Base-by-base conservation (phyloP, 495 filamentous ascomycete genomes). In the Neurospora sublineolata region DNA sequence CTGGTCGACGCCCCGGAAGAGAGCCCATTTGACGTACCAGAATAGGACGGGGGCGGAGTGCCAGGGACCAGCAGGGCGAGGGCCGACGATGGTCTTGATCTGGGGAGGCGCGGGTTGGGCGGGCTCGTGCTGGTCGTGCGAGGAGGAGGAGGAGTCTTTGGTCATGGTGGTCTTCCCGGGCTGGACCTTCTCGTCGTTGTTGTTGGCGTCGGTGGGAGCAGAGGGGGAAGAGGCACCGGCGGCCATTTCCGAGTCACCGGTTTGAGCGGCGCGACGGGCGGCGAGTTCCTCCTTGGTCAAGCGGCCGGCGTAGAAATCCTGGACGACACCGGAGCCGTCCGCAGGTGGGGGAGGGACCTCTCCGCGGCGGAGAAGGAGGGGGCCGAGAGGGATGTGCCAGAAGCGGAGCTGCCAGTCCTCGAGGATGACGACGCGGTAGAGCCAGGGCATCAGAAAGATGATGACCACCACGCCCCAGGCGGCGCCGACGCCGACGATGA, bases 361-460 rank as follows among this genome's bases (percentile, higher is more conserved):
- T 5, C 84, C 80, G 30, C 84, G 86, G 16, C 79, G 79, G 73
- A 85, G 78, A 10, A 91, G 81, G 6, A 88, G 74, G 14, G 87
- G 89, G 2, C 89, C 89, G 3, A 85, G 75, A 46, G 84, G 81
- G 37, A 91, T 77, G 72, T 91, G 85, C 72, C 84, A 91, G 81
- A 85, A 86, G 5, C 81, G 84, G 30, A 91, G 73, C 36, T 85
- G 82, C 78, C 83, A 79, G 76, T 91, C 89, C 16, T 88, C 79
- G 38, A 80, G 78, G 73, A 88, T 78, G 44, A 91, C 80, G 41
- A 85, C 83, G 64, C 88, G 87, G 75, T 89, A 80, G 75, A 90
- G 80, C 78, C 85, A 92, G 1, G 89, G 89, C 37, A 89, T 73
- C 79, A 91, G 85, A 80, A 90, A 90, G 67, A 74, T 52, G 60